phyloP scores from a whole-genome alignment of 2,329 filamentous ascomycete genomes.

The Thielaviopsis punctulata region DNA sequence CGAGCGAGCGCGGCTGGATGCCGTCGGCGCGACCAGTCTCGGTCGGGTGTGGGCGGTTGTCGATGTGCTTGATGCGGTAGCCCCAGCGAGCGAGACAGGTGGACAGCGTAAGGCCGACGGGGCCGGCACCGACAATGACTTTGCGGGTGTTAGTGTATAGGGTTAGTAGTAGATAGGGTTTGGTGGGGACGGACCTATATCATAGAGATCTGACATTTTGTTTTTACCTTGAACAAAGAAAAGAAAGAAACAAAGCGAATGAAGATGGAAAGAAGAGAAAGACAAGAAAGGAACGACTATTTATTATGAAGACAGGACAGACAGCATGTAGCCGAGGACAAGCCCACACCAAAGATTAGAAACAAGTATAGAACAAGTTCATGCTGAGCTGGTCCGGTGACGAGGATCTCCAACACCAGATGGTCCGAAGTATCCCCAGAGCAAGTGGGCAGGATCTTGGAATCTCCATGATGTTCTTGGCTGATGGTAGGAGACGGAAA shows the following conservation, averaged over 20 bases:
- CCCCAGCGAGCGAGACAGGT: constrained; percentile 83
- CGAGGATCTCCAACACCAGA: too few species aligned
- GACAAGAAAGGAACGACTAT: too few species aligned
- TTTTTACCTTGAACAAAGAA: not conserved
- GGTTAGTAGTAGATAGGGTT: constrained; percentile 14
- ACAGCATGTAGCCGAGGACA: too few species aligned
- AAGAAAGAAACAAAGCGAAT: not conserved
- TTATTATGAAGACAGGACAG: too few species aligned
- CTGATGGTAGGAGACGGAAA: too few species aligned
- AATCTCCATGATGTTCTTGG: too few species aligned
- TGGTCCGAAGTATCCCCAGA: too few species aligned
- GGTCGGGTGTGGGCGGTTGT: constrained; percentile 75
- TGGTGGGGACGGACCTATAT: constrained; percentile 25
- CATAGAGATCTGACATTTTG: constrained; percentile 19
- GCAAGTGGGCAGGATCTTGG: too few species aligned
- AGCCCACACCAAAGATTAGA: too few species aligned
- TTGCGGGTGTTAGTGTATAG: constrained; percentile 14
- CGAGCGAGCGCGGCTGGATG: constrained; percentile 77
- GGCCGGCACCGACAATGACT: constrained; percentile 81
- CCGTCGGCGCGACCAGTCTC: constrained; percentile 75
- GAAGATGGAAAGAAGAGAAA: not conserved
- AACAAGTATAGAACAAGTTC: too few species aligned
- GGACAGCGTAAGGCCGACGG: constrained; percentile 73
- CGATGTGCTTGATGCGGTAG: constrained; percentile 88
- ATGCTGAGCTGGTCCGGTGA: too few species aligned